Evolutionary conservation across 805 yeast species (phyloP).

Genomic region (Wickerhamiella azyma): DNA sequence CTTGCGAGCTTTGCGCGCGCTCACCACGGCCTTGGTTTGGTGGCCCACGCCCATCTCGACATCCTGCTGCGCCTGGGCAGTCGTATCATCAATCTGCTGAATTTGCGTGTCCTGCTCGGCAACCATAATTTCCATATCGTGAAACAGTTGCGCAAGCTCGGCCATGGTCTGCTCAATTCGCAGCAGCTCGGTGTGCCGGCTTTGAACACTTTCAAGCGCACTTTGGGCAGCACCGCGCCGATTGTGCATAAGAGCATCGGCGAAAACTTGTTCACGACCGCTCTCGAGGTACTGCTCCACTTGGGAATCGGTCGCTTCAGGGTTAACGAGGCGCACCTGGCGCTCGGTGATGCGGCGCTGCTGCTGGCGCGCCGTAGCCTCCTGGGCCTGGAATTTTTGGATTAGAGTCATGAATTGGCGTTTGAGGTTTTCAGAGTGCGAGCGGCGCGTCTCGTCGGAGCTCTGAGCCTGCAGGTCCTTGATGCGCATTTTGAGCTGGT

Average conservation of each 20-base stretch:
- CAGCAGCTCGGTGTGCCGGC: conserved; percentile 87
- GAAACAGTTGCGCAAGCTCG: conserved; percentile 85
- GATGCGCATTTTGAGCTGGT: conserved; percentile 58
- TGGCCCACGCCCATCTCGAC: conserved; percentile 91
- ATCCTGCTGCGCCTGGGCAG: conserved; percentile 72
- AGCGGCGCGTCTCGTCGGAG: conserved; percentile 61
- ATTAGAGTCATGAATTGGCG: conserved; percentile 72
- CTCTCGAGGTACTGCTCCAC: conserved; percentile 76
- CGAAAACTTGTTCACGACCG: conserved; percentile 69
- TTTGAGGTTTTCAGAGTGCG: conserved; percentile 83
- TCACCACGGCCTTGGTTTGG: conserved; percentile 74
- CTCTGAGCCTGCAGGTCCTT: conserved; percentile 52
- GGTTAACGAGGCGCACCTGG: conserved; percentile 65
- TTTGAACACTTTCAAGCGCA: conserved; percentile 89
- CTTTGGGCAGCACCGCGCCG: conserved; percentile 66
- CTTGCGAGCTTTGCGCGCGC: conserved; percentile 80
- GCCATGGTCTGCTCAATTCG: conserved; percentile 92
- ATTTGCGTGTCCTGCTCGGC: conserved; percentile 88
- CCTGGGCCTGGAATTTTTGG: conserved; percentile 75
- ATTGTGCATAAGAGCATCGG: conserved; percentile 50
- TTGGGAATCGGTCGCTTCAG: conserved; percentile 51
- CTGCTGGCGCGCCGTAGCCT: conserved; percentile 71
- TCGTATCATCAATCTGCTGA: conserved; percentile 67
- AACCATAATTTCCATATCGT: conserved; percentile 91
- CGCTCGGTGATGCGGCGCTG: conserved; percentile 80